Evolutionary conservation across 768 basidiomycete genomes (phyloP), one percentile per base, ranked within the genome.

Genomic region (Pulveroboletus ravenelii): DNA sequence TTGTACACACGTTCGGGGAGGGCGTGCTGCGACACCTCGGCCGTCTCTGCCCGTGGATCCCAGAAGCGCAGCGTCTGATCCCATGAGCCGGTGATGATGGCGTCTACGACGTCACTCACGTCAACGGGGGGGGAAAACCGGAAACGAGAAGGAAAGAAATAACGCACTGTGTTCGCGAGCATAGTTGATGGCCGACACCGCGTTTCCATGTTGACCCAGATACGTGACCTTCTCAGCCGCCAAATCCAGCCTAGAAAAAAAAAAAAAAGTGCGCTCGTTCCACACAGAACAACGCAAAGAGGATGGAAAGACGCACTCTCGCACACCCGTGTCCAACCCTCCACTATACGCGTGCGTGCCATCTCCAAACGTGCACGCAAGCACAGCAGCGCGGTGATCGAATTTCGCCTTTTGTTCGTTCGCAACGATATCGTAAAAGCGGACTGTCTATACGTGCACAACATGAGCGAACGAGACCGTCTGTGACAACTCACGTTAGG

Each of bases 31-130:
- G 79, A 75, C 51, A 81, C 79, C 55, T 83, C 77, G 1, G 81
- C 69, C 17, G 72, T 70, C 1, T 79, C 62, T 0, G 83, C 75
- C 32, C 88, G 80, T 0, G 87, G 81, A 62, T 97, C 93, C 86
- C 91, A 96, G 61, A 93, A 80, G 10, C 86, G 86, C 23, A 98
- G 62, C 0, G 90, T 87, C 42, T 85, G 81, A 65, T 97, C 94
- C 93, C 93, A 97, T 14, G 93, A 93, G 10, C 88, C 92, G 0
- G 91, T 87, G 40, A 97, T 78, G 23, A 97, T 73, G 1, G 71
- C 54, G 59, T 88, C 91, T 93, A 58, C 5, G 43, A 10, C 41
- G 20, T 41, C 36, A 42, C 42, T 8, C 43, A 1, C 2, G 23
- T n/a, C 25, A 15, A 41, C 40, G 10, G 25, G 23, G 5, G 10